These are phyloP conservation scores for Stramenopiles sp. DNA, from an alignment of 352 stramenopile genomes.

Conservation along the genomic window DNA sequence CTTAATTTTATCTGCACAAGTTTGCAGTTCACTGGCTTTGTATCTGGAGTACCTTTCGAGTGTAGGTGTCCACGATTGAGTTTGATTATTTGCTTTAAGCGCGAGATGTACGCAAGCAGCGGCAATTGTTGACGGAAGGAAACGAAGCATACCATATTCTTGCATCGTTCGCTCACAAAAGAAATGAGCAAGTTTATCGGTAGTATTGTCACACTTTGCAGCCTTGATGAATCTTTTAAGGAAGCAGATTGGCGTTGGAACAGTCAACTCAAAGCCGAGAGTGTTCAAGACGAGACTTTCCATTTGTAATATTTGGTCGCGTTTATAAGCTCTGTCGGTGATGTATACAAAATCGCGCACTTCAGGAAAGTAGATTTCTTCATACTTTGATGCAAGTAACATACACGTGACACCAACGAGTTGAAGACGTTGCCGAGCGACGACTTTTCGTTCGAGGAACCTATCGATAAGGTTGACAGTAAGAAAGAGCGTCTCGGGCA, in stretches of 20 bases:
- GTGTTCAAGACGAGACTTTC: slow-evolving; percentile 72
- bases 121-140: slow-evolving; percentile 77
- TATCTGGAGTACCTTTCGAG: slow-evolving; percentile 44
- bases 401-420: slow-evolving; percentile 66
- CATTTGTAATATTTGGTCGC: slow-evolving; percentile 45
- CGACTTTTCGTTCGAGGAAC: slow-evolving; percentile 44
- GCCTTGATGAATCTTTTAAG: slow-evolving; percentile 70
- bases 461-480: slow-evolving; percentile 91
- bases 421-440: slow-evolving; percentile 70
- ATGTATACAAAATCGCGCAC: slow-evolving; percentile 87
- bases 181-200: slow-evolving; percentile 73
- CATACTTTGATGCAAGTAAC: slow-evolving; percentile 91
- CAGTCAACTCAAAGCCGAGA: slow-evolving; percentile 77
- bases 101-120: slow-evolving; percentile 83
- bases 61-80: slow-evolving; percentile 18
- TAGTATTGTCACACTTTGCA: slow-evolving; percentile 22
- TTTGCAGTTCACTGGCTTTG: slow-evolving; percentile 27
- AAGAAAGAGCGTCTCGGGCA: slow-evolving; percentile 81
- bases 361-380: slow-evolving; percentile 92
- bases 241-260: slow-evolving; percentile 69
- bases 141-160: slow-evolving; percentile 89
- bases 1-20: slow-evolving; percentile 16
- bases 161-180: slow-evolving; percentile 87
- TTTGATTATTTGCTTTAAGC: slow-evolving; percentile 19
- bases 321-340: slow-evolving; percentile 76